Conservation (phyloP, 1,139 yeast genomes). For the Hyphopichia buzzinii region DNA sequence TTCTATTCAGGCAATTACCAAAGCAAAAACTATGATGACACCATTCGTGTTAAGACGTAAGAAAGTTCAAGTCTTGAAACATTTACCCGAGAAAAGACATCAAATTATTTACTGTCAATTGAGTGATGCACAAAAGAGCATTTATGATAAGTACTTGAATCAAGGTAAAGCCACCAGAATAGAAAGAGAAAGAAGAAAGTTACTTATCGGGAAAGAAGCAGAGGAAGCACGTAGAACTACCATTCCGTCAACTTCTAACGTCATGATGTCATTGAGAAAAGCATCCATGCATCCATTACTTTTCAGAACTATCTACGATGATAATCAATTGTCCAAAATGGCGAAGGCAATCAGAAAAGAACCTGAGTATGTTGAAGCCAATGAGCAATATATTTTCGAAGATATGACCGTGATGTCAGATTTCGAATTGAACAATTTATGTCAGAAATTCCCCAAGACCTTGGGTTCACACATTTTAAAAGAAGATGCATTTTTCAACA, state of each 20-base stretch:
- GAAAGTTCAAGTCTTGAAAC: constrained; percentile 86
- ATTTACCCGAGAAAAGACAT: constrained; percentile 76
- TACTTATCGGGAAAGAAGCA: constrained; percentile 37
- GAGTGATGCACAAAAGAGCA: constrained; percentile 51
- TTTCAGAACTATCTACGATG: constrained; percentile 60
- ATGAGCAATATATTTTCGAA: constrained; percentile 70
- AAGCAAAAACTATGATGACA: constrained; percentile 97
- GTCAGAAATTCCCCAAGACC: constrained; percentile 69
- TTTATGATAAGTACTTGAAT: constrained; percentile 60
- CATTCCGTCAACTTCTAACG: constrained; percentile 46
- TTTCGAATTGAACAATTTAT: constrained; percentile 75
- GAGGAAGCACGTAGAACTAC: constrained; percentile 34
- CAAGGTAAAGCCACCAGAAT: constrained; percentile 43
- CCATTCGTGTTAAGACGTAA: constrained; percentile 93
- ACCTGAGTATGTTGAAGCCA: constrained; percentile 75
- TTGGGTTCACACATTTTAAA: constrained; percentile 54
- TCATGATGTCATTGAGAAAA: constrained; percentile 69
- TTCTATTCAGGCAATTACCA: constrained; percentile 85
- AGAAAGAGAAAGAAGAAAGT: constrained; percentile 51
- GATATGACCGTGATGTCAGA: constrained; percentile 98
- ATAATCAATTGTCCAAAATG: constrained; percentile 59
- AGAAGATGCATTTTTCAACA: constrained; percentile 59
- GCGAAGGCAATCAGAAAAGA: constrained; percentile 76
- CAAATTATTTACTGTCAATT: constrained; percentile 63
- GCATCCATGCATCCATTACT: constrained; percentile 75